phyloP scores from a whole-genome alignment of 768 basidiomycete species.

The Tulasnella sp. region DNA sequence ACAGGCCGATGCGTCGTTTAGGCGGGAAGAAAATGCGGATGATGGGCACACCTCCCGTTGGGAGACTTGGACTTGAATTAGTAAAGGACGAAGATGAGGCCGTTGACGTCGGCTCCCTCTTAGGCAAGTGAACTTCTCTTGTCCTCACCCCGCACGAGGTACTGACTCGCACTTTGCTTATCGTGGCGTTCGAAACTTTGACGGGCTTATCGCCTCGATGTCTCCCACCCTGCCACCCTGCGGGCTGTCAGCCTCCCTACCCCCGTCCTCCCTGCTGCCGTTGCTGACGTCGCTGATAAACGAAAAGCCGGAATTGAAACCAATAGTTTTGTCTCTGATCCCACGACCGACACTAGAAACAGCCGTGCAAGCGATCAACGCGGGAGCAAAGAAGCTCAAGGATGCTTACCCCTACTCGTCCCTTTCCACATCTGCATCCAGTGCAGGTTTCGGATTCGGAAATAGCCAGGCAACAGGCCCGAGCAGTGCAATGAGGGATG shows the following conservation, averaged over 20 bases:
- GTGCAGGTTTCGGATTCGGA: constrained; percentile 18
- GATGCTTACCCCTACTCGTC: constrained; percentile 79
- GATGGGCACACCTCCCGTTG: constrained; percentile 8
- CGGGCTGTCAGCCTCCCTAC: constrained; percentile 52
- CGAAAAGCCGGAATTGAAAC: constrained; percentile 57
- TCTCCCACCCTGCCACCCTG: constrained; percentile 18
- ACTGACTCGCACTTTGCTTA: too few species aligned
- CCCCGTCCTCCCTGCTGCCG: constrained; percentile 62
- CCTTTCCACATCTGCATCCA: constrained; percentile 26
- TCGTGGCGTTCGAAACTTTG: too few species aligned
- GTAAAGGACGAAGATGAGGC: constrained; percentile 42
- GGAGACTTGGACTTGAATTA: constrained; percentile 25
- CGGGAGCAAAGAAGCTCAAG: constrained; percentile 57
- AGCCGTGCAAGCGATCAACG: constrained; percentile 53
- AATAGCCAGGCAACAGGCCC: constrained; percentile 20
- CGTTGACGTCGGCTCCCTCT: constrained; percentile 65
- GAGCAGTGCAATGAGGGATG: constrained; percentile 50
- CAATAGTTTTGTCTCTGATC: constrained; percentile 59
- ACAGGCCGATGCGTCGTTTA: constrained; percentile 54
- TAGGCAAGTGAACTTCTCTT: constrained; percentile 41
- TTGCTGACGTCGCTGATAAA: constrained; percentile 56
- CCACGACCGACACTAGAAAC: constrained; percentile 73
- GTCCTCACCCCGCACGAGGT: too few species aligned
- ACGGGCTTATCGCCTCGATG: constrained; percentile 16
- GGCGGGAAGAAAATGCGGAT: constrained; percentile 10